Evolutionary conservation across 2,329 filamentous ascomycete genomes (phyloP).

Genomic region (Eutypa lata): DNA sequence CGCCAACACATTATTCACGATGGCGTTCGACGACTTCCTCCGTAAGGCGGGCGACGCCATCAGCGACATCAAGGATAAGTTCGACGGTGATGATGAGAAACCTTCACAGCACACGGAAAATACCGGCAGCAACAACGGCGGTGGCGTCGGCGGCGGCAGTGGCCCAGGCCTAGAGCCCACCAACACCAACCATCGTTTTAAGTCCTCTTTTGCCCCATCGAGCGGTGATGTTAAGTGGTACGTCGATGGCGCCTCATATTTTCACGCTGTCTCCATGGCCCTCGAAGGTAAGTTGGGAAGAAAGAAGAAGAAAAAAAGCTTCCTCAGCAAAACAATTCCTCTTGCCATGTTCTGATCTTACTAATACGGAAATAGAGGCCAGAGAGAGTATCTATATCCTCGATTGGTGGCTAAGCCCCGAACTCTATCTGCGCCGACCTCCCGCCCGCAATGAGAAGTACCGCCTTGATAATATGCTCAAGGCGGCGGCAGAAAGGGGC

Average conservation of each 20-base stretch:
- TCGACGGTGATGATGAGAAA: conserved; percentile 25
- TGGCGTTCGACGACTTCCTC: conserved; percentile 32
- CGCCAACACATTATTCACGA: neutral
- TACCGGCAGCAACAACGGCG: conserved; percentile 5
- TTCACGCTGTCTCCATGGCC: conserved; percentile 79
- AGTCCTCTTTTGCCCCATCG: conserved; percentile 71
- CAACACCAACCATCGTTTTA: conserved; percentile 50
- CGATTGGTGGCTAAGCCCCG: conserved; percentile 88
- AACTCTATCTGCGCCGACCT: conserved; percentile 81
- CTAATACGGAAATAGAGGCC: conserved; percentile 48
- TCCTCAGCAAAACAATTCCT: neutral
- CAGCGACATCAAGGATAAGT: conserved; percentile 37
- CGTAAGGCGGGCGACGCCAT: conserved; percentile 42
- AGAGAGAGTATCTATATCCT: conserved; percentile 79
- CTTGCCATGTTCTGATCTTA: neutral
- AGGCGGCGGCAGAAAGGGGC: conserved; percentile 77
- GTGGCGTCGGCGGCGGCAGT: no score
- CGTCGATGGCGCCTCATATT: conserved; percentile 80
- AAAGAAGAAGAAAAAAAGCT: no score
- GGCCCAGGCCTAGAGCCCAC: no score
- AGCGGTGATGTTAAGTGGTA: conserved; percentile 82
- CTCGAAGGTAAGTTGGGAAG: conserved; percentile 65
- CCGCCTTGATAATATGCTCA: conserved; percentile 77
- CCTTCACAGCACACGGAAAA: conserved; percentile 7
- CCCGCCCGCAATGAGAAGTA: conserved; percentile 80